Evolutionary conservation across 2,329 filamentous ascomycete species (phyloP).

Genomic region (Ascochyta pisi): DNA sequence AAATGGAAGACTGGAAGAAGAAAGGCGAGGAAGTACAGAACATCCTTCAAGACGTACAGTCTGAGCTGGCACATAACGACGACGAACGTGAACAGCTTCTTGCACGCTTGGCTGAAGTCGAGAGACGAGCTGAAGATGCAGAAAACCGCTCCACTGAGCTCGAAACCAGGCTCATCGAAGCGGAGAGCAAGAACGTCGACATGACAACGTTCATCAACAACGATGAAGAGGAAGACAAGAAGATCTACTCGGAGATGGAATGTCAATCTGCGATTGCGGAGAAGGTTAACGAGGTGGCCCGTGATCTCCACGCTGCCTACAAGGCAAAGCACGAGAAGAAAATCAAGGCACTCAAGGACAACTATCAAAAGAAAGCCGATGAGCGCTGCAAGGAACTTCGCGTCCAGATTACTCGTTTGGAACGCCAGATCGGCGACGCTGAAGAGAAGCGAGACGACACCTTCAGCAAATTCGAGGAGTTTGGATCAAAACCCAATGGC

Average conservation of each 20-base stretch:
- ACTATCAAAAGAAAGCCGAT: conserved; percentile 85
- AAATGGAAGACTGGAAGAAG: conserved; percentile 84
- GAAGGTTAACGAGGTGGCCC: conserved; percentile 75
- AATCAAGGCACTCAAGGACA: conserved; percentile 83
- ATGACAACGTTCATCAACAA: conserved; percentile 64
- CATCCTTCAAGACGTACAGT: conserved; percentile 78
- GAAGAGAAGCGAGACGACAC: conserved; percentile 70
- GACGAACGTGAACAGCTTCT: conserved; percentile 82
- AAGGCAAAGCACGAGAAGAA: conserved; percentile 98
- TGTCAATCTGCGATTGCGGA: conserved; percentile 78
- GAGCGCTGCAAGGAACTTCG: conserved; percentile 85
- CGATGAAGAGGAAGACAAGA: conserved; percentile 45
- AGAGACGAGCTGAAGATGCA: conserved; percentile 75
- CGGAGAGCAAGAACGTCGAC: conserved; percentile 74
- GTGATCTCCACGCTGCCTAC: conserved; percentile 90
- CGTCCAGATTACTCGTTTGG: conserved; percentile 70
- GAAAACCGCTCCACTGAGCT: conserved; percentile 79
- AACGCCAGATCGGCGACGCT: conserved; percentile 77
- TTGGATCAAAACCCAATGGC: conserved; percentile 13
- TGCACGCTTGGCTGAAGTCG: conserved; percentile 74
- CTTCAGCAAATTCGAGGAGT: conserved; percentile 61
- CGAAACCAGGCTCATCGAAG: conserved; percentile 52
- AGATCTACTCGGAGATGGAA: conserved; percentile 51
- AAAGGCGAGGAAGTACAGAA: conserved; percentile 85
- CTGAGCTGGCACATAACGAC: conserved; percentile 79